A percentile compares a stretch with the other conserved stretches of the same genome.
These are phyloP conservation scores for Blepharisma stoltei DNA, from an alignment of 73 alveolate species.

Conservation along the genomic window DNA sequence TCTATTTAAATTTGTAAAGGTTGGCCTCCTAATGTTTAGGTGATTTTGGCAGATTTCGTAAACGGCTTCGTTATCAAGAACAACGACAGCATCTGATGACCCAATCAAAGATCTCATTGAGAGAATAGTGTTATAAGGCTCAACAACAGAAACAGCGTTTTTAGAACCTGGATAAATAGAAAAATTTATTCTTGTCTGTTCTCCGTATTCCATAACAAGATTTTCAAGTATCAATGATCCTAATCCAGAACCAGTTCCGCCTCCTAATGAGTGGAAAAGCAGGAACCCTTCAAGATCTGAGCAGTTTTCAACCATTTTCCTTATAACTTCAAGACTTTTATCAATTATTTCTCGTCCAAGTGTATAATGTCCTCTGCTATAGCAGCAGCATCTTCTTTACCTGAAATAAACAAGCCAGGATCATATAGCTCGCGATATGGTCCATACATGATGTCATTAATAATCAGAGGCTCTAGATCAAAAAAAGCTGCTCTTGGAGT, in stretches of 20 bases:
- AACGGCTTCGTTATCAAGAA: slow-evolving; percentile 95
- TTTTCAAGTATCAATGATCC: slow-evolving; percentile 76
- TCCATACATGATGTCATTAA: slow-evolving; percentile 91
- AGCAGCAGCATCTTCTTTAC: slow-evolving; percentile 38
- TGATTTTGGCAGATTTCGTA: slow-evolving; percentile 92
- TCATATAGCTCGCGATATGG: slow-evolving; percentile 75
- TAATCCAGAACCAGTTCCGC: slow-evolving; percentile 87
- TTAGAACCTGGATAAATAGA: slow-evolving; percentile 78
- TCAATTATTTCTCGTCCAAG: slow-evolving; percentile 73
- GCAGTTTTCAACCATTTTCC: slow-evolving; percentile 88
- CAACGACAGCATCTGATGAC: slow-evolving; percentile 82
- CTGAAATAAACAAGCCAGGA: slow-evolving; percentile 53
- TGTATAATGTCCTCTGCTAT: slow-evolving; percentile 40
- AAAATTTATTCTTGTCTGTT: slow-evolving; percentile 79
- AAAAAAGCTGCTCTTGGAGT: slow-evolving; percentile 96
- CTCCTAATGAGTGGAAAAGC: slow-evolving; percentile 73
- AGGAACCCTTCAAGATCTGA: slow-evolving; percentile 77
- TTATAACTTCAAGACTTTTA: slow-evolving; percentile 81
- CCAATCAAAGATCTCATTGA: slow-evolving; percentile 64
- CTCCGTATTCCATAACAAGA: slow-evolving; percentile 85
- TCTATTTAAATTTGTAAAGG: slow-evolving; percentile 87
- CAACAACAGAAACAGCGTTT: slow-evolving; percentile 84
- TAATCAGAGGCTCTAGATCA: slow-evolving; percentile 94
- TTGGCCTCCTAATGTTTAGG: slow-evolving; percentile 90
- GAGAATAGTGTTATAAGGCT: slow-evolving; percentile 80